Base-by-base conservation (phyloP, 345 rosid species). In the Diplotaxis tenuifolia region DNA sequence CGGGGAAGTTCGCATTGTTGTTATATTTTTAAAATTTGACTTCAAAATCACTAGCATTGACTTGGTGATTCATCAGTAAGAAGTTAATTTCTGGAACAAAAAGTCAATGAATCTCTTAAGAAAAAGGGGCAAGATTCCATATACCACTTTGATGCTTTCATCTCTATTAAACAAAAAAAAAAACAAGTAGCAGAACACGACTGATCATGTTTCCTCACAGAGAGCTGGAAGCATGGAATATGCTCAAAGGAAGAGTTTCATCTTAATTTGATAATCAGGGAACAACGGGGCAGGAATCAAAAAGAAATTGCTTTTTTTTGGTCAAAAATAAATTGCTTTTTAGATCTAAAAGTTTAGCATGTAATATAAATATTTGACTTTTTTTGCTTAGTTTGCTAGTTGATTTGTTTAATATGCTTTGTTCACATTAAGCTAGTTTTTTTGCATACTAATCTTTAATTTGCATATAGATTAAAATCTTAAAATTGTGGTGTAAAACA, bases 11-110 rank as follows among this genome's bases (percentile, higher is more conserved):
- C 5, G 56, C 7, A 40, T 11, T 5, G 55, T 6, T 65, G 57
- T 21, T 9, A 19, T 63, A 0, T 25, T 12, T 49, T 19, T 16
- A n/a, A n/a, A n/a, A n/a, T n/a, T n/a, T n/a, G n/a, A n/a, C 55
- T 56, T 54, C n/a, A 9, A 7, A 58, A 16, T 49, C 40, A 58
- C 31, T 28, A 14, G n/a, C 76, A 58, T 60, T 68, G 73, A 67
- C 60, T 68, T 75, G 45, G 18, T 75, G 45, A 22, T 49, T 59
- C 56, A 25, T 25, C 14, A 19, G n/a, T 2, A 12, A 67, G 31
- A 34, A 45, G 38, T 18, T 47, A 21, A 11, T 59, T 59, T 47
- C 32, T 31, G 4, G 49, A 49, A 59, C 7, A 58, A 67, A 16
- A 49, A 57, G 66, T 58, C 61, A 74, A 45, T 56, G 66, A 45